Base-by-base conservation (phyloP, 1,284 basidiomycete genomes). In the Tilletia walkeri region DNA sequence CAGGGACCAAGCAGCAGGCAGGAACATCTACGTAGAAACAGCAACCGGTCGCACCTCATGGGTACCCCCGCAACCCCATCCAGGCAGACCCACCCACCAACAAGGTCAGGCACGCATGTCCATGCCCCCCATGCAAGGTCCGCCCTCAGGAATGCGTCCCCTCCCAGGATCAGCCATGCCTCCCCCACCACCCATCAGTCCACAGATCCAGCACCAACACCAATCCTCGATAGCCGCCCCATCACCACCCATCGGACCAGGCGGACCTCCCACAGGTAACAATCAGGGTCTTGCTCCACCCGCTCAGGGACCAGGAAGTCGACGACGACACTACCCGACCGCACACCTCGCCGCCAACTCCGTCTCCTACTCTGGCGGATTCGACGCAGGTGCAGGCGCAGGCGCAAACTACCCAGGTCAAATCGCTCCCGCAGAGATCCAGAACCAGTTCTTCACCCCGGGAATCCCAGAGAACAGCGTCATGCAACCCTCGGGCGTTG, bases 1-100 rank as follows among this genome's bases (percentile, higher is more conserved):
- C 82, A 94, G 93, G 94, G 91, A 95, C 85, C 86, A 88, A 72
- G 86, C 87, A 73, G 87, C 92, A 80, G 90, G 92, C 84, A 88
- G 91, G 79, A 92, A 92, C 86, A 87, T 95, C 81, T 96, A 92
- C 86, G 90, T 93, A 77, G 84, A 84, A 66, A 75, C 76, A 4
- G 77, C 84, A 1, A 84, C 84, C 2, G 84, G 84, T 30, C 72
- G 84, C 39, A 80, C 80, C 20, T 82, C 81, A 73, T 84, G 82
- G 83, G 81, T 82, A 72, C 83, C 82, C 39, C 84, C 84, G 20
- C 61, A 74, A 16, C 67, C 75, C 9, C 59, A 78, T 69, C 71
- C 75, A 65, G 72, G 72, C 66, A 66, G 82, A 67, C 78, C 81
- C 67, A 70, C 83, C 36, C 78, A 83, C 74, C 77, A 81, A 54